Evolutionary conservation across 1,139 yeast species (phyloP).

Genomic region (Yamadazyma songkhlaensis): DNA sequence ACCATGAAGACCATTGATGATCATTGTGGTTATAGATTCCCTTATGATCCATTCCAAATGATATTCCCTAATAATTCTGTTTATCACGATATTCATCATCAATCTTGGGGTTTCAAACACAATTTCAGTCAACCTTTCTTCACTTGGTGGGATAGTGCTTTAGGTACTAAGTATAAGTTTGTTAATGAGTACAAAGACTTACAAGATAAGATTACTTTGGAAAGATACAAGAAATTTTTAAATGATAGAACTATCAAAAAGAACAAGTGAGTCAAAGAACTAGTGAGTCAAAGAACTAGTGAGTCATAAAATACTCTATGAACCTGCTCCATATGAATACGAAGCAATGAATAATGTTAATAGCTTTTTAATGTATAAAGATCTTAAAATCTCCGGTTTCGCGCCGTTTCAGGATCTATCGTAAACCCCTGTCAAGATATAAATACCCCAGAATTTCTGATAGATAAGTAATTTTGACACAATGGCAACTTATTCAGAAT

Average conservation of each 20-base stretch:
- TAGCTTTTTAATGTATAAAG: no score
- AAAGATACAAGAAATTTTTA: slow-evolving; percentile 61
- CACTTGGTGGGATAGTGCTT: slow-evolving; percentile 81
- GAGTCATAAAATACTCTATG: no score
- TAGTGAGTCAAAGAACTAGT: slow-evolving; percentile 6
- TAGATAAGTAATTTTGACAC: neutral
- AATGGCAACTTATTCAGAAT: slow-evolving; percentile 42
- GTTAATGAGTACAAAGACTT: slow-evolving; percentile 55
- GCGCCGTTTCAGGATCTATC: neutral
- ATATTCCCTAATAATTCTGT: slow-evolving; percentile 93
- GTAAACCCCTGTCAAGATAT: neutral
- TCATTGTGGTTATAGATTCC: slow-evolving; percentile 93
- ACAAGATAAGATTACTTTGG: slow-evolving; percentile 59
- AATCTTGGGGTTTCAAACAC: slow-evolving; percentile 88
- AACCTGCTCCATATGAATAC: no score
- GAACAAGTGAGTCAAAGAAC: slow-evolving; percentile 7
- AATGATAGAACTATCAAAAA: slow-evolving; percentile 18
- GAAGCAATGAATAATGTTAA: no score
- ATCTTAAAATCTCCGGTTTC: neutral
- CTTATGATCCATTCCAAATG: slow-evolving; percentile 84
- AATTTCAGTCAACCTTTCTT: slow-evolving; percentile 97
- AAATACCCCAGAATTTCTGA: neutral
- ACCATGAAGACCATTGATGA: slow-evolving; percentile 97
- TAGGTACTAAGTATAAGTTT: slow-evolving; percentile 71
- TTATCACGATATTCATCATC: slow-evolving; percentile 97